phyloP scores from a whole-genome alignment of 139 green algal genomes.

The Closterium sp. region DNA sequence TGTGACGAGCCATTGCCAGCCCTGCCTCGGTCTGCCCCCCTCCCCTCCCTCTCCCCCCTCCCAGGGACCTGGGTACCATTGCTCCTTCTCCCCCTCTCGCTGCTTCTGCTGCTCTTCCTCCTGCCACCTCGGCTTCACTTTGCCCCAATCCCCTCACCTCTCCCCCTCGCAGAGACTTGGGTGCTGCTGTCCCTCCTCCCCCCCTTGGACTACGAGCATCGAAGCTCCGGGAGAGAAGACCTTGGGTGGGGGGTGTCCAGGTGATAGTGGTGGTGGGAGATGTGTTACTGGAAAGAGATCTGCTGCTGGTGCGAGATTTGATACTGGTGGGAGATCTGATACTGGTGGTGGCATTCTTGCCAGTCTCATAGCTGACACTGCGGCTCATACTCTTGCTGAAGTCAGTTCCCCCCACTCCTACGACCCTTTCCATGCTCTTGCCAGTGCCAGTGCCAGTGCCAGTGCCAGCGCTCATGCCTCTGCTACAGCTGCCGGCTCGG shows the following conservation, averaged over 20 bases:
- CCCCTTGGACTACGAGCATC: neutral
- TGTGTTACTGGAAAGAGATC: neutral
- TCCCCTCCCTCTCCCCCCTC: neutral
- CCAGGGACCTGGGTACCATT: neutral
- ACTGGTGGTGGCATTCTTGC: neutral
- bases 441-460: neutral
- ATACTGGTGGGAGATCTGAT: neutral
- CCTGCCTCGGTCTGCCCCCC: neutral
- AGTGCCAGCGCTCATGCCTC: neutral
- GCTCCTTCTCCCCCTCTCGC: neutral
- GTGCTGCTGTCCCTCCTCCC: neutral
- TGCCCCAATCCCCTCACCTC: neutral
- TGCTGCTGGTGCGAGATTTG: neutral
- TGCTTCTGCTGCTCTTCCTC: neutral
- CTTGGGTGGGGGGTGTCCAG: neutral
- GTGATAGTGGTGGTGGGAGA: neutral
- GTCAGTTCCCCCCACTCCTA: neutral
- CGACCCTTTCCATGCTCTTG: neutral
- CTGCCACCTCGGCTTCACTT: neutral
- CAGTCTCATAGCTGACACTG: neutral
- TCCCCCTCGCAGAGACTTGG: neutral
- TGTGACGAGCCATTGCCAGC: neutral
- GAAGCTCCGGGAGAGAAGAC: neutral
- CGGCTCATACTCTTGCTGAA: neutral
- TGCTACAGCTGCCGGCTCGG: neutral